A percentile compares a stretch with the other conserved stretches of the same genome.
Evolutionary conservation across 2,329 filamentous ascomycete species (phyloP).

Genomic region (Stachybotrys elegans): DNA sequence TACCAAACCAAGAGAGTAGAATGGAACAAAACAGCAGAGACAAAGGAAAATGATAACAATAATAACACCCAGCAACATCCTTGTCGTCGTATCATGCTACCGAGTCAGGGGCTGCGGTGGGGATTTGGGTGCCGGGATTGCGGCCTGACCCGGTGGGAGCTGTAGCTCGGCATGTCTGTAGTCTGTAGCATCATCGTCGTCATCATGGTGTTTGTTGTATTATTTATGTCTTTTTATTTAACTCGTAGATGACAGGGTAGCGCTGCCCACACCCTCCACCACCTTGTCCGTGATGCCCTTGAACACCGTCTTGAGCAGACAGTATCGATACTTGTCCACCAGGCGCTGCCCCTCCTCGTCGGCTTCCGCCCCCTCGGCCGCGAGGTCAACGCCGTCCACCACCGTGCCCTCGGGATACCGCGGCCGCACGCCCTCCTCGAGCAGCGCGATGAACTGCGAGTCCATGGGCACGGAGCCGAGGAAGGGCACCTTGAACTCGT

Average conservation of each 20-base stretch:
- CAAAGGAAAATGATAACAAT: too few relatives aligned
- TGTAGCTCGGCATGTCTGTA: not conserved
- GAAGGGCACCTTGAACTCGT: conserved; percentile 79
- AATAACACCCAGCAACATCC: too few relatives aligned
- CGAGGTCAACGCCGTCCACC: conserved; percentile 30
- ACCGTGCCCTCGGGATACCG: conserved; percentile 65
- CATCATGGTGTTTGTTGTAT: conserved; percentile 9
- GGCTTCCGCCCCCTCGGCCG: conserved; percentile 17
- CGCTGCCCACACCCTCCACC: conserved; percentile 21
- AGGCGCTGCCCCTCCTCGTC: conserved; percentile 33
- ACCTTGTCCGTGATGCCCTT: conserved; percentile 51
- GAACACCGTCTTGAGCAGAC: conserved; percentile 67
- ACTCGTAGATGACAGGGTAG: too few relatives aligned
- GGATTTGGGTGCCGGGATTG: too few relatives aligned
- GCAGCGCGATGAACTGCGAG: conserved; percentile 80
- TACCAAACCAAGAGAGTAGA: too few relatives aligned
- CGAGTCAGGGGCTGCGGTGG: too few relatives aligned
- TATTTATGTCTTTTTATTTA: too few relatives aligned
- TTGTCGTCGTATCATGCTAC: too few relatives aligned
- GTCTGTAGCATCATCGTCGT: not conserved
- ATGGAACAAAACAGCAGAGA: too few relatives aligned
- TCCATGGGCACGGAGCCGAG: conserved; percentile 88
- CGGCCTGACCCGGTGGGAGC: conserved; percentile 16
- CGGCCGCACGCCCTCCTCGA: conserved; percentile 67
- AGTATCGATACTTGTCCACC: conserved; percentile 68